Percentiles rank a stretch among this genome's conserved stretches.
phyloP scores from a whole-genome alignment of 1,284 basidiomycete genomes.

The Porogramme epimiltina region DNA sequence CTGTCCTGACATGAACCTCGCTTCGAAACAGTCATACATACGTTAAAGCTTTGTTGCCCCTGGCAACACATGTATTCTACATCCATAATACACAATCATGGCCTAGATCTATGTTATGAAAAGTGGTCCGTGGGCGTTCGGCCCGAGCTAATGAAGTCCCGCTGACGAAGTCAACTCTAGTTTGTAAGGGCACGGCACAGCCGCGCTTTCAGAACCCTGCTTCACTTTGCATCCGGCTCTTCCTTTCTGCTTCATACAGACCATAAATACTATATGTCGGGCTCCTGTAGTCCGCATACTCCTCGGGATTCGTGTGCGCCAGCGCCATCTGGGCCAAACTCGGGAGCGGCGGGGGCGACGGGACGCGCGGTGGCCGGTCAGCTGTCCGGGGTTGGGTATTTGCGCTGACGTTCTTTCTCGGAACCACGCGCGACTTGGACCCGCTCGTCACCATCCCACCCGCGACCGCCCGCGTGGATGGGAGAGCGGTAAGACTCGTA shows the following conservation, averaged over 20 bases:
- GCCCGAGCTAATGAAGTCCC: no score
- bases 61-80: slow-evolving; percentile 9
- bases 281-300: slow-evolving; percentile 67
- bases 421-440: slow-evolving; percentile 13
- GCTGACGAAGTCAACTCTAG: no score
- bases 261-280: slow-evolving; percentile 82
- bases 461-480: slow-evolving; percentile 35
- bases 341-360: slow-evolving; percentile 73
- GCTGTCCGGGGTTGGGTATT: slow-evolving; percentile 32
- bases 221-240: slow-evolving; percentile 43
- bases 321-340: slow-evolving; percentile 77
- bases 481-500: slow-evolving; percentile 35
- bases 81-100: slow-evolving; percentile 4
- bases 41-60: slow-evolving; percentile 6
- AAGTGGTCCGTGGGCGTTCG: no score
- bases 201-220: background rate
- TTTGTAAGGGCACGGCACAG: no score
- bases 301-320: slow-evolving; percentile 59
- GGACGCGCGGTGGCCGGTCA: slow-evolving; percentile 74
- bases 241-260: slow-evolving; percentile 65
- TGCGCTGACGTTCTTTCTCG: slow-evolving; percentile 23
- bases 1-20: background rate
- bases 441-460: slow-evolving; percentile 12
- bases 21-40: background rate
- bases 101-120: no score